These are phyloP conservation scores for Trypethelium eluteriae DNA, from an alignment of 495 filamentous ascomycete genomes.

Conservation along the genomic window DNA sequence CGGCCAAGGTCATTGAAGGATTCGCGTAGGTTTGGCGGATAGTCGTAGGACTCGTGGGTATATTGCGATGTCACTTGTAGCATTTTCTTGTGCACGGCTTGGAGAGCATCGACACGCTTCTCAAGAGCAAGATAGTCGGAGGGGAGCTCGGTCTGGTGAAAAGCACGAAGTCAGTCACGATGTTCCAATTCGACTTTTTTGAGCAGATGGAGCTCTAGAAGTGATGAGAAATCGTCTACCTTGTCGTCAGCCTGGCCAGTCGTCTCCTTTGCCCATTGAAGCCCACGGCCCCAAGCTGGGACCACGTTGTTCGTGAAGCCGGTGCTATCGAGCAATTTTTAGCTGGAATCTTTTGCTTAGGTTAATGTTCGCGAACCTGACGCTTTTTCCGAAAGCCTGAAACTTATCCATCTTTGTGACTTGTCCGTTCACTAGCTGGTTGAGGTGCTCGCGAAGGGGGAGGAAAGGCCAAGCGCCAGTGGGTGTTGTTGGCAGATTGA, in stretches of 20 bases:
- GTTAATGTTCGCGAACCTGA: background rate
- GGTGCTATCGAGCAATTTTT: slow-evolving; percentile 14
- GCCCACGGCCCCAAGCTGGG: slow-evolving; percentile 85
- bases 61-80: slow-evolving; percentile 94
- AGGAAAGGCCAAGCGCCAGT: background rate
- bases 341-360: background rate
- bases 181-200: background rate
- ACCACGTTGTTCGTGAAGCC: slow-evolving; percentile 45
- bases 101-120: slow-evolving; percentile 96
- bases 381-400: slow-evolving; percentile 15
- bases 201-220: slow-evolving; percentile 8
- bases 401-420: slow-evolving; percentile 24
- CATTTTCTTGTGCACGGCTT: slow-evolving; percentile 93
- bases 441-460: background rate
- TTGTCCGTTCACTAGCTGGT: background rate
- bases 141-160: slow-evolving; percentile 78
- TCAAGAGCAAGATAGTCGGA: slow-evolving; percentile 97
- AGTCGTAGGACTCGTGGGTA: slow-evolving; percentile 93
- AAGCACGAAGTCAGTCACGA: background rate
- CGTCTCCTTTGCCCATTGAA: slow-evolving; percentile 96
- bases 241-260: slow-evolving; percentile 92
- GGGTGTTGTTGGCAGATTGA: background rate
- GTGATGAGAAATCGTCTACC: slow-evolving; percentile 40
- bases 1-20: slow-evolving; percentile 92
- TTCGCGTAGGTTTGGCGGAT: slow-evolving; percentile 97